These are phyloP conservation scores for Epichloe uncinata DNA, from an alignment of 2,329 filamentous ascomycete species.

Conservation along the genomic window DNA sequence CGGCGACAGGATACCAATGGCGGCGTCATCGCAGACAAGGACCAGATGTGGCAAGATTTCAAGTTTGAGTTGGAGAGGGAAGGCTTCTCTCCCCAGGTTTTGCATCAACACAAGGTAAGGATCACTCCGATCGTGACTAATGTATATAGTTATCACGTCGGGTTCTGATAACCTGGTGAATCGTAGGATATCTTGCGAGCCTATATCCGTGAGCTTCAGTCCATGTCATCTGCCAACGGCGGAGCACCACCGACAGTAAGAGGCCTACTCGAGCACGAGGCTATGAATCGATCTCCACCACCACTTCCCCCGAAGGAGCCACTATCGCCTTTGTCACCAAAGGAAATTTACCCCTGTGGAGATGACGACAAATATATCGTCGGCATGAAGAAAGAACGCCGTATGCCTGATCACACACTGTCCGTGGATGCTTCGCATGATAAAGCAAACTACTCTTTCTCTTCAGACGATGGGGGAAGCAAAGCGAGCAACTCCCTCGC, in stretches of 20 bases:
- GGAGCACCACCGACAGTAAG: constrained; percentile 36
- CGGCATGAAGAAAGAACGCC: constrained; percentile 25
- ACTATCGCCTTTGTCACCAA: constrained; percentile 18
- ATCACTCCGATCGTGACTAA: neutral
- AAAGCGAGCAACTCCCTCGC: constrained; percentile 25
- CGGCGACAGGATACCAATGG: constrained; percentile 25
- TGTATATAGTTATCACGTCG: neutral
- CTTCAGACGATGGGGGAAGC: constrained; percentile 23
- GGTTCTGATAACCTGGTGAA: neutral
- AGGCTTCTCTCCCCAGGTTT: constrained; percentile 41
- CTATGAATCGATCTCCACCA: constrained; percentile 12
- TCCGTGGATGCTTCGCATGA: constrained; percentile 14
- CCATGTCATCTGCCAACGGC: constrained; percentile 29
- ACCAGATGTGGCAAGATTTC: constrained; percentile 45
- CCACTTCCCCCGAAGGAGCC: constrained; percentile 8
- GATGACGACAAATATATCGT: constrained; percentile 30
- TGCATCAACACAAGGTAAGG: constrained; percentile 44
- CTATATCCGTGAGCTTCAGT: constrained; percentile 47
- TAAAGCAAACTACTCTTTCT: constrained; percentile 21
- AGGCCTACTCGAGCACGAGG: constrained; percentile 36
- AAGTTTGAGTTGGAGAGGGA: constrained; percentile 43
- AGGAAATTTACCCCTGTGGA: constrained; percentile 21
- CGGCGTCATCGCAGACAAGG: constrained; percentile 29
- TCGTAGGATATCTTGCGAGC: constrained; percentile 43
- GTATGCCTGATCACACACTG: constrained; percentile 19